Base-by-base conservation (phyloP, 306 rosid species). In the Abrus precatorius region DNA sequence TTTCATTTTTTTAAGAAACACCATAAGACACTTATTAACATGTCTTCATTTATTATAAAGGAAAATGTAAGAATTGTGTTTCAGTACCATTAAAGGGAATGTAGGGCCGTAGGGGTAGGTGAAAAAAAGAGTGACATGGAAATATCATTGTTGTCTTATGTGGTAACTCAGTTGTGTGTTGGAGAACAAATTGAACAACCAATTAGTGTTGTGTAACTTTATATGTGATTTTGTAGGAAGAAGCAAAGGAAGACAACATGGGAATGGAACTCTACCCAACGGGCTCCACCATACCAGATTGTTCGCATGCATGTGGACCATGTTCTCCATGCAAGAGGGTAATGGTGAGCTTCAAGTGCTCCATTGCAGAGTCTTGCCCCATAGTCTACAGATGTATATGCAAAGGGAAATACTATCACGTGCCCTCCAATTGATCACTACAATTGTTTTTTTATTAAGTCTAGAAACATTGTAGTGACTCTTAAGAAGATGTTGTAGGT, bases 301-400 rank as follows among this genome's bases (percentile, higher is more conserved):
- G 99, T 60, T 89, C 97, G 5, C 99, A 90, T 79, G 99, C 99
- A 27, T 93, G 99, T 57, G 99, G 99, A 40, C 91, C 98, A 20
- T 95, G 99, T 64, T 91, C 85, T 40, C 99, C 99, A 0, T 95
- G 99, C 86, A 93, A 93, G 84, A 91, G 99, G 86, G 99, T 93
- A 77, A 89, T 80, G 90, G 90, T 95, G 72, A 92, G 98, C 87
- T 95, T 87, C 94, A 93, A 91, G 78, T 93, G 99, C 83, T 88
- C 93, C 2, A 65, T 49, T 71, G 87, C 93, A 36, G 99, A 95
- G 89, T 90, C 99, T 3, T 95, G 99, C 63, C 99, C 99, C 9
- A 80, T 91, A 14, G 93, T 95, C 75, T 95, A 95, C 76, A 86
- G 89, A 77, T 95, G 99, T 85, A 84, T 72, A 82, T 91, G 97